phyloP scores from a whole-genome alignment of 1,284 basidiomycete species.

The Ceratobasidium sp. region DNA sequence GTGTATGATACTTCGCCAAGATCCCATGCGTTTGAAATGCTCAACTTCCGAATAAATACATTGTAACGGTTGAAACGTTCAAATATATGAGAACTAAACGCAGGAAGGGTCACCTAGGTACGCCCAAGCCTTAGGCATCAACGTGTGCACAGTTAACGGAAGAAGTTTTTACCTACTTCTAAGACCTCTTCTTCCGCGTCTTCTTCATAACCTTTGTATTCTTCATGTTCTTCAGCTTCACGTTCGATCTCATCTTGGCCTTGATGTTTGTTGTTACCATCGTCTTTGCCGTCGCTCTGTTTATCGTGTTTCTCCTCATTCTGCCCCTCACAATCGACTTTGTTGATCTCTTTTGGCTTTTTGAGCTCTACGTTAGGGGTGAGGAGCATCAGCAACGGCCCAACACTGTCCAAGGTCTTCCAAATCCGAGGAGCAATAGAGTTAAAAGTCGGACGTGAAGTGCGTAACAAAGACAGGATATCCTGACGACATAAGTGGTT shows the following conservation, averaged over 20 bases:
- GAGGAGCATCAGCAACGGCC: not conserved
- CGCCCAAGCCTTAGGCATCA: not conserved
- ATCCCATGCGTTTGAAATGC: not conserved
- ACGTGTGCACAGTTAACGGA: too few relatives aligned
- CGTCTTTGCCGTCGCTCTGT: too few relatives aligned
- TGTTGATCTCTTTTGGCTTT: too few relatives aligned
- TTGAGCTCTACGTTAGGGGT: not conserved
- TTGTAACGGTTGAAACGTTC: not conserved
- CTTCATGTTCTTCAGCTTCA: too few relatives aligned
- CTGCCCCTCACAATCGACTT: not conserved
- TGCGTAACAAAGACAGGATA: too few relatives aligned
- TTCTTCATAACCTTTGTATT: too few relatives aligned
- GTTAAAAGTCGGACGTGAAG: not conserved
- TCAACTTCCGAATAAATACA: not conserved
- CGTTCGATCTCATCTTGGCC: too few relatives aligned
- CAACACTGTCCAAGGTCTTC: not conserved
- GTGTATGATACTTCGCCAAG: not conserved
- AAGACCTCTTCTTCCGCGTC: too few relatives aligned
- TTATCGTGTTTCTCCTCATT: too few relatives aligned
- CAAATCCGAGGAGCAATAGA: not conserved
- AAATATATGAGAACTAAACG: not conserved
- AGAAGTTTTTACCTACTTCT: not conserved
- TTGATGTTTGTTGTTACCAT: too few relatives aligned
- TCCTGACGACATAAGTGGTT: not conserved
- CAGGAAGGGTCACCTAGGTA: not conserved